Evolutionary conservation across 352 stramenopile species (phyloP).

Genomic region (Lagenidium giganteum): DNA sequence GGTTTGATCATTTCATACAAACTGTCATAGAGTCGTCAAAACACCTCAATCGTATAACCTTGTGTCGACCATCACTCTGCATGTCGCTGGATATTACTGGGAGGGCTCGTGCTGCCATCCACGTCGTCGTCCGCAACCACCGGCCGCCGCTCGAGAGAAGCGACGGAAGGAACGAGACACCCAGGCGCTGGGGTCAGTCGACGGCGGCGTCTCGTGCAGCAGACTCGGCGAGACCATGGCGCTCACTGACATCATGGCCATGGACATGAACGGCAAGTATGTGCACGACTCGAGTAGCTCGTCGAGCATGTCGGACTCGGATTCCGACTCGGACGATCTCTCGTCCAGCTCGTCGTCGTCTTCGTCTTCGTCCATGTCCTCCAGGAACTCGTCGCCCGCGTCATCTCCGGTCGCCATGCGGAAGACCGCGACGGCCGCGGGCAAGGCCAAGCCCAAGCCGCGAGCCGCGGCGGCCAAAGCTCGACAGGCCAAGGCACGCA

Average conservation of each 20-base stretch:
- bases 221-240: constrained; percentile 42
- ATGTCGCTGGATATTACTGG: constrained; percentile 14
- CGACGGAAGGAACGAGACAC: neutral
- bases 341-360: constrained; percentile 28
- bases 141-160: neutral
- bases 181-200: neutral
- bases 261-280: constrained; percentile 74
- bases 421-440: neutral
- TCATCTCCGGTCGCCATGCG: constrained; percentile 13
- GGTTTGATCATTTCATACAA: constrained; percentile 15
- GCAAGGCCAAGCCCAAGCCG: neutral
- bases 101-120: no score
- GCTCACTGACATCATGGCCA: constrained; percentile 67
- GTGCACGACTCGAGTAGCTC: constrained; percentile 80
- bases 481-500: neutral
- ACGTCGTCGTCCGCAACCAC: constrained; percentile 10
- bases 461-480: constrained; percentile 4
- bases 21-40: neutral
- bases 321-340: constrained; percentile 45
- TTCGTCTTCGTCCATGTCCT: constrained; percentile 3
- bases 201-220: neutral
- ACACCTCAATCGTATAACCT: constrained; percentile 19
- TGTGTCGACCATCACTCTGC: constrained; percentile 23
- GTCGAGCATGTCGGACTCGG: constrained; percentile 62
- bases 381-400: constrained; percentile 7